A percentile compares a stretch with the other conserved stretches of the same genome.
These are phyloP conservation scores for Protostelium mycophagum DNA, from an alignment of 78 protist species.

Conservation along the genomic window DNA sequence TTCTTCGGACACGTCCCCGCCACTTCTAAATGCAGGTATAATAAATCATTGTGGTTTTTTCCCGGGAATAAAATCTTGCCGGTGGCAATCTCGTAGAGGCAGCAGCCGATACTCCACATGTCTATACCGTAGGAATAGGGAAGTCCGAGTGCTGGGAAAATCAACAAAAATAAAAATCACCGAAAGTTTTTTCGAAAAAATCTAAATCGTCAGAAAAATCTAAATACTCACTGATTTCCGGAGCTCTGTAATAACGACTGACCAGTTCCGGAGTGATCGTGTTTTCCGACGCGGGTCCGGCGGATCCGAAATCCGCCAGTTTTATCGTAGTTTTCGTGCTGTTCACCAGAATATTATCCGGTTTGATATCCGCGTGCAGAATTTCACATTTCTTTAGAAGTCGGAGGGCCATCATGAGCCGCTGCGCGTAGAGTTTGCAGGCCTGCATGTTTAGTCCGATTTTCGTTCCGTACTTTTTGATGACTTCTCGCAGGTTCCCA, in stretches of 20 bases:
- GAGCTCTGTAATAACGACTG: constrained; percentile 92
- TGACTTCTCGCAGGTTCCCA: constrained; percentile 7
- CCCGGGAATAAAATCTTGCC: constrained; percentile 90
- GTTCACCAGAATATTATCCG: constrained; percentile 67
- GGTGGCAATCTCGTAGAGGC: constrained; percentile 87
- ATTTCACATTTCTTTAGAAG: constrained; percentile 48
- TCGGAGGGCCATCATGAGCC: constrained; percentile 70
- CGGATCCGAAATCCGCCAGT: constrained; percentile 89
- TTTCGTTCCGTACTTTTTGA: constrained; percentile 69
- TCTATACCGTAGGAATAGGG: constrained; percentile 73
- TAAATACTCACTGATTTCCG: constrained; percentile 75
- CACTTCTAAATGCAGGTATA: constrained; percentile 63
- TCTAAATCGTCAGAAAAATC: neutral
- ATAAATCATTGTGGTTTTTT: constrained; percentile 88
- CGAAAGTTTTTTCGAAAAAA: neutral
- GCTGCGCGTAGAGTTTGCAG: constrained; percentile 73
- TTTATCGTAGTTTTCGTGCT: constrained; percentile 55
- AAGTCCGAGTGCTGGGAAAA: constrained; percentile 67
- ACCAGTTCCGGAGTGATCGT: constrained; percentile 78
- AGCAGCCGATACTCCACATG: constrained; percentile 90
- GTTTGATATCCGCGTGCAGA: constrained; percentile 89
- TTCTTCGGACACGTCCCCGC: constrained; percentile 53
- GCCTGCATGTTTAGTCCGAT: constrained; percentile 78
- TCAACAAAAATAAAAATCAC: neutral
- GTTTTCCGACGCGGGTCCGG: constrained; percentile 51